Base-by-base conservation (phyloP, 1,284 basidiomycete species). In the Heimioporus retisporus region DNA sequence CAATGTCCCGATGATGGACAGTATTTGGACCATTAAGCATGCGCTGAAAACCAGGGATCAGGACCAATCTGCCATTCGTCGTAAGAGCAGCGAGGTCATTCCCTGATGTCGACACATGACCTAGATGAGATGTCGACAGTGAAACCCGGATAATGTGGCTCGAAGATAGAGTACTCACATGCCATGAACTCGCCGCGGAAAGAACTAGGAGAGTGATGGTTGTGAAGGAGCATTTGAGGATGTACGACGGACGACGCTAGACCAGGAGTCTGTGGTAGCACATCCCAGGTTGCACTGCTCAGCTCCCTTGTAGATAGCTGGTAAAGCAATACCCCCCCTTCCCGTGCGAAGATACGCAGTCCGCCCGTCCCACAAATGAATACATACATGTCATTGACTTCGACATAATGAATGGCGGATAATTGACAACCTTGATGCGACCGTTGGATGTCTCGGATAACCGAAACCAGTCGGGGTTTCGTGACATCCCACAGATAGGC, bases 401-500 rank as follows among this genome's bases (percentile, higher is more conserved):
- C 93, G 55, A 93, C 90, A 70, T 93, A 94, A 63, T 82, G 81
- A 65, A 92, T 82, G 4, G 77, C 66, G 4, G 82, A 85, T 14
- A 88, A 76, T 19, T 50, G 19, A 13, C 70, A 64, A 2, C 66
- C 67, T 15, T 70, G 65, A 13, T 68, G 62, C 3, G 65, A 56
- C 53, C 65, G 73, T 66, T 87, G 84, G 16, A 83, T 81, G 55
- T 82, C 77, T 15, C 77, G 70, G 51, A 93, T 80, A 10, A 81
- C 83, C 65, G 88, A 82, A 5, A 84, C 71, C 10, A 88, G 72
- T 44, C 72, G 72, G 2, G 82, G 85, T 0, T 84, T 84, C 7
- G 83, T 81, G 23, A 93, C 80, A 71, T 94, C 86, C 83, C 85
- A 93, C 8, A 93, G 66, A 68, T 85, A 92, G 0, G 85, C 86